Conservation (phyloP, 129 eudicot genomes). For the Deinandra increscens region DNA sequence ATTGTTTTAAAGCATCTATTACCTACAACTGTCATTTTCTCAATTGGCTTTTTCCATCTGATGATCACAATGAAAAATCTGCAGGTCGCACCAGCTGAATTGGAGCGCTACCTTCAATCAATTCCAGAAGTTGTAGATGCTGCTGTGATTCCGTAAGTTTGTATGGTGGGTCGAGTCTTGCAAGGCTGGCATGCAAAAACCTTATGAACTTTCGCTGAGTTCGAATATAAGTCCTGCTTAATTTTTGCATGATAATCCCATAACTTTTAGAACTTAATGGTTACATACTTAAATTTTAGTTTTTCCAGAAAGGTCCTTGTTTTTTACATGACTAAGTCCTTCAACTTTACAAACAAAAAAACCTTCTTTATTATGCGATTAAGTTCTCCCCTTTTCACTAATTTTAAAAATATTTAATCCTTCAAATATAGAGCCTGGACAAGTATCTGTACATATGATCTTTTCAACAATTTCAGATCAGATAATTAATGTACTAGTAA, state of each 20-base stretch:
- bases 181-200: not conserved
- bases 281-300: not conserved
- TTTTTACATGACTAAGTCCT: not conserved
- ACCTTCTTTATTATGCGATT: not conserved
- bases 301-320: not conserved
- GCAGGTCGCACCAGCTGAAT: slow-evolving; percentile 96
- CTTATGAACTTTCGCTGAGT: not conserved
- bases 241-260: not conserved
- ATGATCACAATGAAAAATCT: slow-evolving; percentile 14
- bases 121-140: slow-evolving; percentile 80
- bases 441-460: not conserved
- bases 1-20: slow-evolving; percentile 1
- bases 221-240: not conserved
- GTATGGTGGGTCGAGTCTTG: not conserved
- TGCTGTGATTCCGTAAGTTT: slow-evolving; percentile 88
- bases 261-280: not conserved
- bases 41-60: not conserved
- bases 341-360: not conserved
- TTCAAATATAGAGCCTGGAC: not conserved
- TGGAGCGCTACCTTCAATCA: slow-evolving; percentile 74
- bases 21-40: slow-evolving; percentile 7
- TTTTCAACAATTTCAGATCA: not conserved
- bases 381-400: not conserved
- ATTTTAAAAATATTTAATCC: no score
- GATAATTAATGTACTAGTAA: no score